Percentiles rank a stretch among this genome's conserved stretches.
These are phyloP conservation scores for Oenanthe javanica DNA, from an alignment of 140 eudicot species.

Conservation along the genomic window DNA sequence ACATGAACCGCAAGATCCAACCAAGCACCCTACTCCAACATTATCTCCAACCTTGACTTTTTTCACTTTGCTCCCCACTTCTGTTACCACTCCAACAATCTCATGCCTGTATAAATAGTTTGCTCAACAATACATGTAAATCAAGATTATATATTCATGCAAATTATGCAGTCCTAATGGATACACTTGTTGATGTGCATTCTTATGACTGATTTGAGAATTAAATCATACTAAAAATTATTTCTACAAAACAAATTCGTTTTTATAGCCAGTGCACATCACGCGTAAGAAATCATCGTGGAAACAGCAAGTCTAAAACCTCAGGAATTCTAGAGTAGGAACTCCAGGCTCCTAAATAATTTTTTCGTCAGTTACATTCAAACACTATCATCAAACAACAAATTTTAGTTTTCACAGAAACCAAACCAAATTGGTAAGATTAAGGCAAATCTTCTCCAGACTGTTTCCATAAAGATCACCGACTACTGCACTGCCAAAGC, in stretches of 20 bases:
- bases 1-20: not conserved
- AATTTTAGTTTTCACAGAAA: not conserved
- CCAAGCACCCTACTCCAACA: slow-evolving; percentile 1
- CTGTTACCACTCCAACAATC: slow-evolving; percentile 4
- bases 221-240: not conserved
- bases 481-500: not conserved
- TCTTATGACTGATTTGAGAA: not conserved
- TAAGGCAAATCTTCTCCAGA: not conserved
- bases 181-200: not conserved
- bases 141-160: not conserved
- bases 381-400: not conserved
- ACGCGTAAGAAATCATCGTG: not conserved
- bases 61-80: slow-evolving; percentile 10
- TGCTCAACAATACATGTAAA: not conserved
- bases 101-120: not conserved
- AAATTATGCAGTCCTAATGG: not conserved
- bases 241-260: not conserved
- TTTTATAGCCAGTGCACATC: not conserved
- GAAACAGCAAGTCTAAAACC: not conserved
- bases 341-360: not conserved
- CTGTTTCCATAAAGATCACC: not conserved
- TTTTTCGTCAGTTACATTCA: not conserved
- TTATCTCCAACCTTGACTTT: slow-evolving; percentile 8
- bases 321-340: not conserved
- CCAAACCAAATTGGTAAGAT: not conserved